Evolutionary conservation across 2,329 filamentous ascomycete genomes (phyloP).

Genomic region (Chaetomiaceae sp.): DNA sequence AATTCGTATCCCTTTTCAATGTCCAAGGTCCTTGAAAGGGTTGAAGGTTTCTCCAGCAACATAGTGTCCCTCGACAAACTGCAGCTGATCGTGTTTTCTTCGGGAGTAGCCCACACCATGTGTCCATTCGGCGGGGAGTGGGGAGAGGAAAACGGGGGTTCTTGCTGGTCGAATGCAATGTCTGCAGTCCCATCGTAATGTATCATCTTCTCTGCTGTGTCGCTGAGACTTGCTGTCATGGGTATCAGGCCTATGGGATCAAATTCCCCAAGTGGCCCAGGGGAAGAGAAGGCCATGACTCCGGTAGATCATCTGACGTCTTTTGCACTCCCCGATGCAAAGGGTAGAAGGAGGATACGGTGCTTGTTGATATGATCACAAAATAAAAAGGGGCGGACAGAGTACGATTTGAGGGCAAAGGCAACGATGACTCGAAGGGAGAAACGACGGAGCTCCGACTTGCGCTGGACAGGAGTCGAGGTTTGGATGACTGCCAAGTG

Average conservation of each 20-base stretch:
- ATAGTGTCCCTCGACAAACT: not conserved
- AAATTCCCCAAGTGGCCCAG: not conserved
- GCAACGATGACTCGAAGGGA: too few relatives aligned
- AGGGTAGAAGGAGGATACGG: too few relatives aligned
- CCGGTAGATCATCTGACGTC: too few relatives aligned
- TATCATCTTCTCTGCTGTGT: not conserved
- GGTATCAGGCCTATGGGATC: not conserved
- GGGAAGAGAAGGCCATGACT: conserved; percentile 8
- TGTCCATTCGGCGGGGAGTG: not conserved
- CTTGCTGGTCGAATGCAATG: not conserved
- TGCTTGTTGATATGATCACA: too few relatives aligned
- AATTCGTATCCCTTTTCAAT: conserved; percentile 11
- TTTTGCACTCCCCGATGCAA: too few relatives aligned
- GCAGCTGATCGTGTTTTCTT: not conserved
- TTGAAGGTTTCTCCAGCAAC: conserved; percentile 9
- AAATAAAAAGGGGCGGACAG: too few relatives aligned
- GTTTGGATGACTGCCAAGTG: too few relatives aligned
- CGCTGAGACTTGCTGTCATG: not conserved
- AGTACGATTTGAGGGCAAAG: too few relatives aligned
- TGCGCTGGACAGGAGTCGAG: too few relatives aligned
- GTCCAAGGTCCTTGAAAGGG: not conserved
- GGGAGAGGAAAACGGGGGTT: not conserved
- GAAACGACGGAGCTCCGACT: too few relatives aligned
- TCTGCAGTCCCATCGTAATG: not conserved
- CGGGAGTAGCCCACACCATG: not conserved